phyloP scores from a whole-genome alignment of 345 rosid genomes.

The Gossypium rotundifolium region DNA sequence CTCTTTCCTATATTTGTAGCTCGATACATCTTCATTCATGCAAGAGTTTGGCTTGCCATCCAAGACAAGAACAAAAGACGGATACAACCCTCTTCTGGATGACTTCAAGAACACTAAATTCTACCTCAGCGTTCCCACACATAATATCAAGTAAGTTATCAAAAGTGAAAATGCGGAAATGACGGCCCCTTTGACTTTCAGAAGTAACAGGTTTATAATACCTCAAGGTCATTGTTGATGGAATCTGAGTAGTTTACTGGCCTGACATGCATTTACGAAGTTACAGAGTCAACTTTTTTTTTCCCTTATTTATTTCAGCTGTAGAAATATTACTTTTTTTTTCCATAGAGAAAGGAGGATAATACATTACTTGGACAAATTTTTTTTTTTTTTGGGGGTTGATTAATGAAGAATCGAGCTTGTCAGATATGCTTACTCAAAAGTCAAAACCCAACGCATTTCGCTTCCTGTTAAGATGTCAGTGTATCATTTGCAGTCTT shows the following conservation, averaged over 20 bases:
- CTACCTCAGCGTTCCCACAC: slow-evolving; percentile 92
- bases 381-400: too few relatives aligned
- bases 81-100: slow-evolving; percentile 88
- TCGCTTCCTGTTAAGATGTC: too few relatives aligned
- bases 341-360: neutral
- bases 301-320: neutral
- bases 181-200: neutral
- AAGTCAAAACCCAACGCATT: too few relatives aligned
- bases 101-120: slow-evolving; percentile 94
- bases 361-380: neutral
- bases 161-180: neutral
- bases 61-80: slow-evolving; percentile 82
- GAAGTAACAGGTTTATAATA: neutral
- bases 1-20: slow-evolving; percentile 31
- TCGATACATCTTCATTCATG: slow-evolving; percentile 86
- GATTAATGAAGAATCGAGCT: neutral
- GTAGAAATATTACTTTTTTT: neutral
- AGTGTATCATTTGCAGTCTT: too few relatives aligned
- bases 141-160: slow-evolving; percentile 46
- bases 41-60: slow-evolving; percentile 88
- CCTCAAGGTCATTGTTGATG: neutral
- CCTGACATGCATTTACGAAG: neutral
- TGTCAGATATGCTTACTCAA: too few relatives aligned
- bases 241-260: neutral
- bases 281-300: neutral